phyloP scores from a whole-genome alignment of 2,329 filamentous ascomycete genomes.

The Exophiala bonariae region DNA sequence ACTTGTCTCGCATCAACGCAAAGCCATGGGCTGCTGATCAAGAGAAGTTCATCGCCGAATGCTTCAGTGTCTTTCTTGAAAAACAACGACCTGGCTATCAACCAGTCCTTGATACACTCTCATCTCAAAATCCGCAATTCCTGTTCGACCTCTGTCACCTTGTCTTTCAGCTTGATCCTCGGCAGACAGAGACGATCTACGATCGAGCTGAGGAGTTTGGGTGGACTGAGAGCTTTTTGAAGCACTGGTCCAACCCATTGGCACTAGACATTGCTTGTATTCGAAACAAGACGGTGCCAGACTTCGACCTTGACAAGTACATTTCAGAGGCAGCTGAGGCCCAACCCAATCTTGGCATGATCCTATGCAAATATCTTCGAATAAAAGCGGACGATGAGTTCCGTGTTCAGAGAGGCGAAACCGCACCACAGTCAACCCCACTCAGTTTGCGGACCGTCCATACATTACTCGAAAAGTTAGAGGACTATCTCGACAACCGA shows the following conservation, averaged over 20 bases:
- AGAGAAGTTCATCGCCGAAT: slow-evolving; percentile 47
- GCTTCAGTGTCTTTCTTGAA: slow-evolving; percentile 77
- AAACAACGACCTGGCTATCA: slow-evolving; percentile 77
- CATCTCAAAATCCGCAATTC: slow-evolving; percentile 88
- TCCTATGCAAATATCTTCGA: slow-evolving; percentile 75
- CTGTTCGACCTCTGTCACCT: slow-evolving; percentile 78
- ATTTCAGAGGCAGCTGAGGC: slow-evolving; percentile 57
- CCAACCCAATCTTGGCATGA: slow-evolving; percentile 24
- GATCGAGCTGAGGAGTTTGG: slow-evolving; percentile 78
- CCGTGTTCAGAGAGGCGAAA: slow-evolving; percentile 70
- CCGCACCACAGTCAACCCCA: slow-evolving; percentile 67
- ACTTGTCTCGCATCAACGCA: slow-evolving; percentile 44
- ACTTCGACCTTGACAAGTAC: slow-evolving; percentile 73
- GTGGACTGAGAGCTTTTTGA: slow-evolving; percentile 81
- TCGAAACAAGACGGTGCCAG: slow-evolving; percentile 70
- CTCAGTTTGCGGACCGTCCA: slow-evolving; percentile 84
- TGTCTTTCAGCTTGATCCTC: slow-evolving; percentile 68
- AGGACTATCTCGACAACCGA: slow-evolving; percentile 61
- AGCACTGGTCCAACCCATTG: slow-evolving; percentile 72
- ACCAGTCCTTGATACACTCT: slow-evolving; percentile 87
- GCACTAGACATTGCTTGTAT: slow-evolving; percentile 83
- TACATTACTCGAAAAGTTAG: slow-evolving; percentile 74
- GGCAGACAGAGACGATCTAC: slow-evolving; percentile 68
- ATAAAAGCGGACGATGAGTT: slow-evolving; percentile 84
- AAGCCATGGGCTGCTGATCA: slow-evolving; percentile 52